Base-by-base conservation (phyloP, 495 filamentous ascomycete species). In the Penicillium paxilli region DNA sequence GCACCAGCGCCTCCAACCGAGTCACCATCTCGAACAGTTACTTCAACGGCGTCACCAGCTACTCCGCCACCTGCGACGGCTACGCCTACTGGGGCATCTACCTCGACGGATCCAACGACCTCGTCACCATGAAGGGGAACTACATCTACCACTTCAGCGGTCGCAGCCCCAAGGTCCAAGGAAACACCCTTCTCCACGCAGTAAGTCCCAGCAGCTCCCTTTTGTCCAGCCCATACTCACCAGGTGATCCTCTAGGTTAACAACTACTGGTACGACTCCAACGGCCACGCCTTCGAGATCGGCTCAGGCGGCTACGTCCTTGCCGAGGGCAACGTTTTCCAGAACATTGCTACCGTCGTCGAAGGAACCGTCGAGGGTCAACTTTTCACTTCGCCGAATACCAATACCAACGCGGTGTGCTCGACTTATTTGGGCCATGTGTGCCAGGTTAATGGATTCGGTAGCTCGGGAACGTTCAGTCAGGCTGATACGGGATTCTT, bases 251-350 rank as follows among this genome's bases (percentile, higher is more conserved):
- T 32, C 30, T 4, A 32, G 14, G 68, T 82, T 56, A 85, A 83
- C 77, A 85, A 83, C 72, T 82, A 83, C 74, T 83, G 72, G 64
- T 73, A 79, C 59, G 68, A 73, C 51, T 77, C 71, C 63, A 55
- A 66, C 28, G 80, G 80, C 25, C 81, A 84, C 60, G 72, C 76
- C 16, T 85, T 85, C 64, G 80, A 84, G 62, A 74, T 82, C 45
- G 72, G 63, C 25, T 59, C 65, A 4, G 79, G 79, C 47, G 75
- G 69, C 42, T 74, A 74, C 55, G 75, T 82, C 42, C 69, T 85
- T 3, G 80, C 77, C 5, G 82, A 84, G 62, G 82, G 82, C 12
- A 83, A 79, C 57, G 76, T 78, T 14, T 84, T 85, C 72, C 72
- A 81, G 66, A 77, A 77, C 51, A 76, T 82, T 45, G 46, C 40